Evolutionary conservation across 495 filamentous ascomycete genomes (phyloP), one percentile per base, ranked within the genome.

Genomic region (Talaromyces thailandensis): DNA sequence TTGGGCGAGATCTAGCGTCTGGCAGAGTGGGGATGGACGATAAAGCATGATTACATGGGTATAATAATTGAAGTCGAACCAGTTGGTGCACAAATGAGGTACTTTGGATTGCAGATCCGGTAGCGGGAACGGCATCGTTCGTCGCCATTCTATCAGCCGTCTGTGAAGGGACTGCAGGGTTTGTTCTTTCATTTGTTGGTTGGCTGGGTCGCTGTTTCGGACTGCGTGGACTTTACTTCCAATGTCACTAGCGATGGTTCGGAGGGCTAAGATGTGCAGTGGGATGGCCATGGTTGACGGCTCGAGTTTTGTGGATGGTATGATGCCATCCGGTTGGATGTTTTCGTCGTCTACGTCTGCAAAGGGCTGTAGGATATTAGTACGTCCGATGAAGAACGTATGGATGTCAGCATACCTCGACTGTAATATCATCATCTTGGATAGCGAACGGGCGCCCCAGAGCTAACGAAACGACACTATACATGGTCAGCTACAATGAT

Each of bases 61-160:
- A 31, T 77, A 77, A 62, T 74, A 77, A 58, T 77, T 77, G 3
- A 74, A 66, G 51, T 77, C 73, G 53, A 72, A 77, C 75, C 75
- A 77, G 63, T 67, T 75, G 2, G 67, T 75, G 29, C 64, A 67
- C 3, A 77, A 62, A 65, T 76, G 75, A 16, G 75, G 75, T 2
- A 77, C 73, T 26, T 68, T 67, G 1, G 70, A 68, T 24, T 74
- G 64, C 24, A 73, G 43, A 31, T 75, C 71, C 0, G 73, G 75
- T 7, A 77, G 63, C 16, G 75, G 75, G 58, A 77, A 77, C 8
- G 75, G 75, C 72, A 76, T 77, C 62, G 56, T 70, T 2, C 73
- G 73, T 11, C 75, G 68, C 75, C 75, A 76, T 40, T 71, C 68
- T 35, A 77, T 62, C 11, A 77, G 68, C 29, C 67, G 62, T 59